Evolutionary conservation across 75 land plant genomes (phyloP), one percentile per base, ranked within the genome.

Genomic region (Sequoia sempervirens): DNA sequence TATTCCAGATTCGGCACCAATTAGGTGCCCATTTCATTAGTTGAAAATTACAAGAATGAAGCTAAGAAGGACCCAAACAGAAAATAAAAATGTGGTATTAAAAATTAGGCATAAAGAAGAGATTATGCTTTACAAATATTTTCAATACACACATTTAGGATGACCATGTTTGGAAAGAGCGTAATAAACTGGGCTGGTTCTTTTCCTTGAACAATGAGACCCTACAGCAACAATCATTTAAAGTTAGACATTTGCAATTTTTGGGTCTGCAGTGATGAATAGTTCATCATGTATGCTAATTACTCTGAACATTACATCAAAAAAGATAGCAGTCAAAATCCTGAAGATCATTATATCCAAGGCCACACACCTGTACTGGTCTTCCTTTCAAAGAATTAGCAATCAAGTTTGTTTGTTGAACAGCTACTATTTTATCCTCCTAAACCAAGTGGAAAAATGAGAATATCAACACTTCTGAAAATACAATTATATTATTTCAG

Each of bases 171-270:
- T 45, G 80, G 87, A 83, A 90, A 90, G 43, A 90, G 82, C 47
- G 88, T 84, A 83, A 90, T 40, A 86, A 90, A 90, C 73, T 90
- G 89, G 61, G 90, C 47, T 34, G 91, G 90, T 79, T 90, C 91
- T 76, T 86, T 88, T 64, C 91, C 91, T 88, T 90, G 85, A 78
- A 83, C 40, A 80, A 89, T 79, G 37, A 75, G 83, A 20, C 80
- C 90, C 90, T 89, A 85, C n/a, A 82, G 17, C 17, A 36, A 14
- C 50, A 43, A 78, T n/a, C 47, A 43, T 43, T 23, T 78, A 78
- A 8, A 2, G 28, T 43, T 41, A 76, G 79, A 76, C 9, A 8
- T 76, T 76, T 76, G 40, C 26, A 74, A 36, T 36, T 73, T 74
- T 74, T 36, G 28, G 43, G 23, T 76, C 79, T 36, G n/a, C 18